Percentiles rank a stretch among this genome's conserved stretches.
Conservation (phyloP, 2,329 filamentous ascomycete species). For the Teratosphaeriaceae sp. region DNA sequence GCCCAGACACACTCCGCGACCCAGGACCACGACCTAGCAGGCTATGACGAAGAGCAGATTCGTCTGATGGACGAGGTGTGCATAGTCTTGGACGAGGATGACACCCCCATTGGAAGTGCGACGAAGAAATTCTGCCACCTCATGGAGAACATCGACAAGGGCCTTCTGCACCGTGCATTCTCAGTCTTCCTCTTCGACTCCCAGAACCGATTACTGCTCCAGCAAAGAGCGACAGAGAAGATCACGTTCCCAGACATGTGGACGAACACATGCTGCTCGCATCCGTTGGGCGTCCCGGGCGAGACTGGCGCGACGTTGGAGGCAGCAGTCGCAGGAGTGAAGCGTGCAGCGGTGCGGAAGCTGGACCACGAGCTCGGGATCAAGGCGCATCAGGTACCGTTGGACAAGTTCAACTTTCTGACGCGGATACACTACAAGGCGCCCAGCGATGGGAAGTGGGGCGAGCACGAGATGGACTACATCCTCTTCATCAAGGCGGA, state of each 20-base stretch:
- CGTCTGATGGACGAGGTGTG: slow-evolving; percentile 98
- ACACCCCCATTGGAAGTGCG: slow-evolving; percentile 86
- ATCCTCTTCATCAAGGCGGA: slow-evolving; percentile 97
- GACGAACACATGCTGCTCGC: slow-evolving; percentile 99
- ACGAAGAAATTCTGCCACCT: slow-evolving; percentile 99
- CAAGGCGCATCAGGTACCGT: slow-evolving; percentile 76
- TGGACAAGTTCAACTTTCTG: slow-evolving; percentile 88
- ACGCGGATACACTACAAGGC: slow-evolving; percentile 98
- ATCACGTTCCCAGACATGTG: slow-evolving; percentile 99
- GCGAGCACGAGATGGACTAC: slow-evolving; percentile 98
- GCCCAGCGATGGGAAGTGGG: slow-evolving; percentile 95
- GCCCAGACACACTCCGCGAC: slow-evolving; percentile 45
- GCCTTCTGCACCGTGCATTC: slow-evolving; percentile 92
- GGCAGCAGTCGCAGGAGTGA: slow-evolving; percentile 77
- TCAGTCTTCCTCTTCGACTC: slow-evolving; percentile 97
- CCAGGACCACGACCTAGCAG: slow-evolving; percentile 61
- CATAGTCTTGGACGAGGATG: slow-evolving; percentile 90
- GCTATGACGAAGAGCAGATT: slow-evolving; percentile 97
- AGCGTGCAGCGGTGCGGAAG: slow-evolving; percentile 87
- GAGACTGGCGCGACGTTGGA: slow-evolving; percentile 81
- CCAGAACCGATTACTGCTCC: slow-evolving; percentile 83
- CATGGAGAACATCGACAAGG: slow-evolving; percentile 97
- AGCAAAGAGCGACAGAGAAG: slow-evolving; percentile 93
- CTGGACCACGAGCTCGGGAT: slow-evolving; percentile 94
- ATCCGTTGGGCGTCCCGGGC: slow-evolving; percentile 82